Evolutionary conservation across 1,139 yeast genomes (phyloP).

Genomic region (Casaregolazyma lundiana): DNA sequence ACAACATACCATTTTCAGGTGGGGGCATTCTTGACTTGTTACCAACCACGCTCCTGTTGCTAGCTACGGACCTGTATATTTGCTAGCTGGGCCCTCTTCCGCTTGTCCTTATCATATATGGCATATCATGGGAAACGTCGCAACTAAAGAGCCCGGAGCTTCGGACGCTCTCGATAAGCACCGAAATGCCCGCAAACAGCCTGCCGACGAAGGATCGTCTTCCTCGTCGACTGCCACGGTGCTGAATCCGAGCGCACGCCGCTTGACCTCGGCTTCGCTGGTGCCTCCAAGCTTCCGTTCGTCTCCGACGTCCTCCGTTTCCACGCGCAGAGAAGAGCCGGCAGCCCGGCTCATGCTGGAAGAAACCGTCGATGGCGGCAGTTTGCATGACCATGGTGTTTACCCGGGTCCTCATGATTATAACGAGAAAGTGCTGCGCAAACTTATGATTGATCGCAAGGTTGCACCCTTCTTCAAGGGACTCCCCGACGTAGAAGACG

Average conservation of each 20-base stretch:
- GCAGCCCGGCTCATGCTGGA: constrained; percentile 29
- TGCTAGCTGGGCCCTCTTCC: background rate
- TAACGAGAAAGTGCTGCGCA: constrained; percentile 64
- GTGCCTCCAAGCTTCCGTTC: constrained; percentile 1
- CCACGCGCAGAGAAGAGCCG: background rate
- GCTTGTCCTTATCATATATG: background rate
- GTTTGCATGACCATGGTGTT: constrained; percentile 78
- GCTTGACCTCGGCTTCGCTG: background rate
- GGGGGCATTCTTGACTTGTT: background rate
- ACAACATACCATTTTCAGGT: background rate
- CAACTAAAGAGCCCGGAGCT: constrained; percentile 21
- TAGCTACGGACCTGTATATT: no score
- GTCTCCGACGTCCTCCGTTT: background rate
- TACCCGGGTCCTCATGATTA: constrained; percentile 74
- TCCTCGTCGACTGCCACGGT: constrained; percentile 2
- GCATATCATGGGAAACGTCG: constrained; percentile 25
- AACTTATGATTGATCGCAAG: constrained; percentile 58
- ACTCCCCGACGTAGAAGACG: constrained; percentile 69
- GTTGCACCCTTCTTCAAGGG: constrained; percentile 92
- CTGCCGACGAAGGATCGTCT: background rate
- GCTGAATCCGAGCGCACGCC: background rate
- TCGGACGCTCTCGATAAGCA: constrained; percentile 2
- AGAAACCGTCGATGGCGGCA: constrained; percentile 44
- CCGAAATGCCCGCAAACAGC: constrained; percentile 1
- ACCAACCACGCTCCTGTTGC: background rate